phyloP scores from a whole-genome alignment of 2,329 filamentous ascomycete genomes.

The Ophiostoma triangulosporum region DNA sequence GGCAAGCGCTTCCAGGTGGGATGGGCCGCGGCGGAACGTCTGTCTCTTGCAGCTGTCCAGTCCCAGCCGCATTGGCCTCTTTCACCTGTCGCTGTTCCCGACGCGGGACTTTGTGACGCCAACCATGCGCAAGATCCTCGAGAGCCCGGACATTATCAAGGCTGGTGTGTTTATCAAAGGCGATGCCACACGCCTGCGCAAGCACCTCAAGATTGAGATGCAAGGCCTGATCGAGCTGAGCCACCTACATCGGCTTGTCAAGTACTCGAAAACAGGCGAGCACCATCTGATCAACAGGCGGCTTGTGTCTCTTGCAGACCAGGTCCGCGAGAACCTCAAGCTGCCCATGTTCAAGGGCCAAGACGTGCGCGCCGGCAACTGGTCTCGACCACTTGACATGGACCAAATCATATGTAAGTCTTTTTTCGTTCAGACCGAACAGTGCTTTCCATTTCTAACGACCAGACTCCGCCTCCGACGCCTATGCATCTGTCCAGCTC shows the following conservation, averaged over 20 bases:
- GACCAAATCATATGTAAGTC: slow-evolving; percentile 57
- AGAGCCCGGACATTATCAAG: slow-evolving; percentile 57
- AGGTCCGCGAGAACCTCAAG: slow-evolving; percentile 57
- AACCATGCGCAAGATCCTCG: slow-evolving; percentile 56
- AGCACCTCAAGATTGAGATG: slow-evolving; percentile 49
- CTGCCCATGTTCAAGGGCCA: slow-evolving; percentile 63
- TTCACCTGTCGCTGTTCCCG: slow-evolving; percentile 60
- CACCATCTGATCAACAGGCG: slow-evolving; percentile 49
- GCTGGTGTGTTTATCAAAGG: slow-evolving; percentile 62
- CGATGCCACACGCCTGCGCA: slow-evolving; percentile 54
- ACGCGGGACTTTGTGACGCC: slow-evolving; percentile 52
- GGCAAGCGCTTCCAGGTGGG: slow-evolving; percentile 29
- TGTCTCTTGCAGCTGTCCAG: slow-evolving; percentile 75
- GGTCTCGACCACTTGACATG: slow-evolving; percentile 48
- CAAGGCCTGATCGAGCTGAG: slow-evolving; percentile 67
- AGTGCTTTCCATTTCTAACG: slow-evolving; percentile 12
- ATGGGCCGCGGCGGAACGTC: slow-evolving; percentile 51
- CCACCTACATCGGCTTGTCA: slow-evolving; percentile 67
- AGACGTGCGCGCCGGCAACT: slow-evolving; percentile 59
- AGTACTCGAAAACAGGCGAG: slow-evolving; percentile 40
- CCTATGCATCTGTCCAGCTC: slow-evolving; percentile 65
- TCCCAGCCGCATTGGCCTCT: slow-evolving; percentile 61
- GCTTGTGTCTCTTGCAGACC: slow-evolving; percentile 51
- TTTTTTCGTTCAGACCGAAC: slow-evolving; percentile 6
- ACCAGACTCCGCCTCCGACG: slow-evolving; percentile 65